Base-by-base conservation (phyloP, 495 filamentous ascomycete genomes). In the Corynascus novoguineensis region DNA sequence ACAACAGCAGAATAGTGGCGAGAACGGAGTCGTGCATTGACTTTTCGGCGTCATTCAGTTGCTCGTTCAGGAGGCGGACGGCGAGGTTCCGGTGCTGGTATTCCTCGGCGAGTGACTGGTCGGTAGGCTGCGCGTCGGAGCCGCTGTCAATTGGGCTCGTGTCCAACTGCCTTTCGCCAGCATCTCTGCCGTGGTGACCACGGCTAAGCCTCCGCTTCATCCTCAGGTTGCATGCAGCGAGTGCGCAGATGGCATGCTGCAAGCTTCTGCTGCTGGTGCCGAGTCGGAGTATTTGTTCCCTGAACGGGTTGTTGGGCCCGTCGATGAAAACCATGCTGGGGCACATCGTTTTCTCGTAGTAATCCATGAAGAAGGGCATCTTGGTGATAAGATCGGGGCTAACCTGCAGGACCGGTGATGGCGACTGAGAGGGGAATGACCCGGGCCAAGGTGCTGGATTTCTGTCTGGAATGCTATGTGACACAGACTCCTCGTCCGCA, bases 271-370 rank as follows among this genome's bases (percentile, higher is more conserved):
- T 96, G 28, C 81, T 76, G 46, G 85, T 78, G 17, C 90, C 89
- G 37, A 97, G 78, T 21, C 83, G 85, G 32, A 96, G 78, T 41
- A 97, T 84, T 59, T 95, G 86, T 50, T 85, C 85, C 52, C 92
- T 79, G 67, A 91, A 97, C 1, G 92, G 92, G 64, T 97, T 85
- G 54, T 71, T 82, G 10, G 89, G 86, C 9, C 84, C 84, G 65
- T 97, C 92, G 71, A 96, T 93, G 45, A 90, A 86, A 15, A 97
- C 90, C 63, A 96, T 87, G 58, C 89, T 86, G 0, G 89, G 88
- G 58, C 92, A 93, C 70, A 97, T 90, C 60, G 87, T 86, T 64
- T 91, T 92, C 54, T 92, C 85, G 70, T 93, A 90, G 66, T 87
- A 88, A 60, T 87, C 81, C 69, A 89, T 80, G 66, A 84, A 82